A percentile compares a stretch with the other conserved stretches of the same genome.
Evolutionary conservation across 1,284 basidiomycete genomes (phyloP).

Genomic region (Moesziomyces aphidis): DNA sequence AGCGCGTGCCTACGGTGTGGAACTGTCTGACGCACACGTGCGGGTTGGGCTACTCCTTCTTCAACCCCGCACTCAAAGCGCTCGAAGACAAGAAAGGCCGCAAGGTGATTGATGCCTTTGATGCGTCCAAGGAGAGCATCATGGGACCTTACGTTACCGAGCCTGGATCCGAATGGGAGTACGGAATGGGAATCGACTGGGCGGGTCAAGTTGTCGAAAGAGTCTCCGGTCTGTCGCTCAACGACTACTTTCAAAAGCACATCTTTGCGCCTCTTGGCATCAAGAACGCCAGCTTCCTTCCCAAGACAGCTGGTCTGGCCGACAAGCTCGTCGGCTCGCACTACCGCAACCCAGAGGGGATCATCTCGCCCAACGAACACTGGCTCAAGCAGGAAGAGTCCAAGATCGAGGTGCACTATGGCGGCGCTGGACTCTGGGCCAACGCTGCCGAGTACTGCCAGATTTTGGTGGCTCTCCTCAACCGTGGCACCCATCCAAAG

Average conservation of each 20-base stretch:
- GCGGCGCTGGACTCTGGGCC: constrained; percentile 40
- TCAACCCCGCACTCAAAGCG: constrained; percentile 40
- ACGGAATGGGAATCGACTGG: constrained; percentile 53
- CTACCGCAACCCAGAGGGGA: constrained; percentile 21
- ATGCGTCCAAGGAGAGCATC: constrained; percentile 17
- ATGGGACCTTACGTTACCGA: constrained; percentile 41
- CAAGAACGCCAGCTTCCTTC: constrained; percentile 43
- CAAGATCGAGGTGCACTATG: constrained; percentile 56
- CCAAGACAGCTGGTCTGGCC: constrained; percentile 20
- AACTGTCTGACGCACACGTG: constrained; percentile 53
- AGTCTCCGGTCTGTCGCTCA: constrained; percentile 46
- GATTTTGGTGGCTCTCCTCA: constrained; percentile 52
- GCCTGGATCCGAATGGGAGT: constrained; percentile 57
- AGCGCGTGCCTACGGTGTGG: constrained; percentile 49
- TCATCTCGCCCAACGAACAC: constrained; percentile 31
- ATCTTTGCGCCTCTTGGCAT: constrained; percentile 59
- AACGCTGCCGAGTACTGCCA: constrained; percentile 49
- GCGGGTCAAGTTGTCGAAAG: constrained; percentile 49
- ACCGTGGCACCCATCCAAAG: constrained; percentile 55
- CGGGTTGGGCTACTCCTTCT: constrained; percentile 44
- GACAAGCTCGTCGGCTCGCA: constrained; percentile 43
- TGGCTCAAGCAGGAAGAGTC: constrained; percentile 37
- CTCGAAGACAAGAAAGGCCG: constrained; percentile 19
- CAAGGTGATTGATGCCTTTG: constrained; percentile 36
- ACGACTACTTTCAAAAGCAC: constrained; percentile 54